Conservation (phyloP, 2,329 filamentous ascomycete genomes). For the Clathrospora elynae region DNA sequence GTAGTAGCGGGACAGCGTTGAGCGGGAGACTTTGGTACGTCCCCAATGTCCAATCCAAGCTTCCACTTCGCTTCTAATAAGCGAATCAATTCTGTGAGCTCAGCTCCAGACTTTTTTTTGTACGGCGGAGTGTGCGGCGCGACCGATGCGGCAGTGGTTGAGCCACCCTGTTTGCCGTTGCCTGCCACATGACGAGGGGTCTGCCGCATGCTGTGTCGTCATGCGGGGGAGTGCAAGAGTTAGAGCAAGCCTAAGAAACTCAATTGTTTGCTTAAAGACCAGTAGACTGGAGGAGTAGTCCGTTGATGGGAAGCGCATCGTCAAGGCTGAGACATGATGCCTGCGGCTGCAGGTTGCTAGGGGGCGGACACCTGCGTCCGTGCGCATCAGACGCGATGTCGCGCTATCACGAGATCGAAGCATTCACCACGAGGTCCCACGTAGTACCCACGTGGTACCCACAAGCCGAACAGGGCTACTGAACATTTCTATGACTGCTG, state of each 20-base stretch:
- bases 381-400: conserved; percentile 20
- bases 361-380: conserved; percentile 15
- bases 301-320: too few relatives aligned
- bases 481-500: too few relatives aligned
- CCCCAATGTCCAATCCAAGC: conserved; percentile 24
- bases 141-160: conserved; percentile 13
- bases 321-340: conserved; percentile 28
- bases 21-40: conserved; percentile 29
- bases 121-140: conserved; percentile 25
- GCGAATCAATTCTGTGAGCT: conserved; percentile 24
- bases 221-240: too few relatives aligned
- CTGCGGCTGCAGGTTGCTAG: conserved; percentile 30
- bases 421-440: conserved; percentile 7
- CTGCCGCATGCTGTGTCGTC: not conserved
- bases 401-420: conserved; percentile 29
- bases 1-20: conserved; percentile 5
- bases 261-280: too few relatives aligned
- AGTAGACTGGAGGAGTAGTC: too few relatives aligned
- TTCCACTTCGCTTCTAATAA: conserved; percentile 29
- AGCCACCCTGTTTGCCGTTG: conserved; percentile 11
- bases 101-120: conserved; percentile 18
- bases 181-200: conserved; percentile 6
- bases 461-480: too few relatives aligned
- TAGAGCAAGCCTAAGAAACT: too few relatives aligned
- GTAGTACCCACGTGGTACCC: too few relatives aligned